phyloP scores from a whole-genome alignment of 257 asterid genomes.

The Datura wrightii region DNA sequence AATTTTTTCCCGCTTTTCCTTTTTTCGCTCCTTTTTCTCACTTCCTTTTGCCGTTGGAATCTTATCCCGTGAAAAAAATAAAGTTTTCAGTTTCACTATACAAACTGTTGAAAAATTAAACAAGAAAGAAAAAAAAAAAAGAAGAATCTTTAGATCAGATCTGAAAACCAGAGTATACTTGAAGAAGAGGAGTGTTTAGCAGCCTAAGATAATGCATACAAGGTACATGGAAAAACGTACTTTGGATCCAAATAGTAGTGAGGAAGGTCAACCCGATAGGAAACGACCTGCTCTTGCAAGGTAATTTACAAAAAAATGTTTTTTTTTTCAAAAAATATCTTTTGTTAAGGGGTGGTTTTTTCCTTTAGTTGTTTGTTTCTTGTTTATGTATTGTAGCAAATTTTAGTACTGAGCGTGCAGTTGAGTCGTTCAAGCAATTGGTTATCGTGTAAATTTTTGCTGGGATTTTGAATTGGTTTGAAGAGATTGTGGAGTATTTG shows the following conservation, averaged over 20 bases:
- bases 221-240: constrained; percentile 72
- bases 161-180: constrained; percentile 30
- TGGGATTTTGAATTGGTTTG: background rate
- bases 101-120: constrained; percentile 10
- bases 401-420: background rate
- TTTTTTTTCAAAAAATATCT: background rate
- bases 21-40: constrained; percentile 7
- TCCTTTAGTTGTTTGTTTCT: background rate
- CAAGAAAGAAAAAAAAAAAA: background rate
- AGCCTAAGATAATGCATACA: constrained; percentile 57
- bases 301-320: constrained; percentile 40
- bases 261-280: constrained; percentile 85
- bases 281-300: constrained; percentile 98
- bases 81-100: background rate
- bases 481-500: background rate
- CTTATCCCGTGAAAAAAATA: constrained; percentile 24
- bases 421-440: background rate
- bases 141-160: constrained; percentile 56
- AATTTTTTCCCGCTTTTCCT: constrained; percentile 66
- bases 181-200: background rate
- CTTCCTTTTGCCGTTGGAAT: constrained; percentile 39
- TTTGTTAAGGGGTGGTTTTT: background rate
- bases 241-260: constrained; percentile 64
- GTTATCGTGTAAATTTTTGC: background rate
- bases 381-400: background rate